Percentiles rank a stretch among this genome's conserved stretches.
Evolutionary conservation across 2,329 filamentous ascomycete genomes (phyloP).

Genomic region (Neofusicoccum sp.): DNA sequence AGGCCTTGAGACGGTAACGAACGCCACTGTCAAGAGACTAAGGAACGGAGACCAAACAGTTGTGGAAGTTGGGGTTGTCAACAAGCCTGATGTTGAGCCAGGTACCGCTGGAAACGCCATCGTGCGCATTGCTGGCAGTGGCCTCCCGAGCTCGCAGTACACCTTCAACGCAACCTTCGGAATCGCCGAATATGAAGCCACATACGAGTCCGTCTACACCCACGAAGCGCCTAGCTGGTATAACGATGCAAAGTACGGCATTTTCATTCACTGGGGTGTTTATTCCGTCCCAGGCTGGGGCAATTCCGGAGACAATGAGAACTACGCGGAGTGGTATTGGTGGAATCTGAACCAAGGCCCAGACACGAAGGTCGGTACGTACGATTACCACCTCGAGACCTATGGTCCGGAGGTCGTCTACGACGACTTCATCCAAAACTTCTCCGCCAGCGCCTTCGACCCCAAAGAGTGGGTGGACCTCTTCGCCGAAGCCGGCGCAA

Average conservation of each 20-base stretch:
- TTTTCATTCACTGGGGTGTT: constrained; percentile 61
- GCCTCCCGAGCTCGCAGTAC: neutral
- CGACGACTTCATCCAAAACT: constrained; percentile 56
- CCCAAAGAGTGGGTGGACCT: constrained; percentile 56
- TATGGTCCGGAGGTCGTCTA: constrained; percentile 54
- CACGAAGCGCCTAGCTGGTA: constrained; percentile 55
- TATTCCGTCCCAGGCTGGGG: constrained; percentile 60
- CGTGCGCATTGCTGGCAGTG: constrained; percentile 7
- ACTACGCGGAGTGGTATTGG: constrained; percentile 40
- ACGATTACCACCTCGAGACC: constrained; percentile 49
- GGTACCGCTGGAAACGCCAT: constrained; percentile 18
- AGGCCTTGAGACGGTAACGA: constrained; percentile 33
- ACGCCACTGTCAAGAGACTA: constrained; percentile 39
- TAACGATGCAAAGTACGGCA: constrained; percentile 56
- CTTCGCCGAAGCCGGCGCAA: constrained; percentile 52
- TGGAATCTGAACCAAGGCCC: constrained; percentile 48
- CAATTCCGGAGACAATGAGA: constrained; percentile 38
- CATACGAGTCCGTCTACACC: constrained; percentile 26
- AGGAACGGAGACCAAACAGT: constrained; percentile 40
- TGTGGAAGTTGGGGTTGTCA: constrained; percentile 38
- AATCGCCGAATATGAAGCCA: constrained; percentile 19
- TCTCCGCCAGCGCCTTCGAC: constrained; percentile 51
- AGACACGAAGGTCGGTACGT: constrained; percentile 43
- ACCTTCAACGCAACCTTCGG: constrained; percentile 20
- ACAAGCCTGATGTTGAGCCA: constrained; percentile 24